Base-by-base conservation (phyloP, 108 stramenopile genomes). In the Skeletonema tropicum region DNA sequence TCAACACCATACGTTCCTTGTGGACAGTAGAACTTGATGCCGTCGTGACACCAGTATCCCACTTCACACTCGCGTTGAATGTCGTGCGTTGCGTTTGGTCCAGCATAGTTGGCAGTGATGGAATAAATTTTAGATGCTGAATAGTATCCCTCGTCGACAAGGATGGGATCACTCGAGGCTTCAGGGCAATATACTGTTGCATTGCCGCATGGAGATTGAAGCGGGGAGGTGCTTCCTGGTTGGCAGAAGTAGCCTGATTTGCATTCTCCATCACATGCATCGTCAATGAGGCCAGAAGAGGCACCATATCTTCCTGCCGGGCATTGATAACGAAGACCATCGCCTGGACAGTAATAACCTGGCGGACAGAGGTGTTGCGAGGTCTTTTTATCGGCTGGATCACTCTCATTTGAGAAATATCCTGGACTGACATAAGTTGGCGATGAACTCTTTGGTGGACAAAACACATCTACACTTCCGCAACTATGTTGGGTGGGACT, bases 21-120 rank as follows among this genome's bases (percentile, higher is more conserved):
- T 3, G 80, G 80, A 45, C 80, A 82, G 41, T 62, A 74, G 45
- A 66, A 81, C 62, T 81, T 80, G 13, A 62, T 19, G n/a, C 80
- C 80, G 46, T 60, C 48, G 23, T 69, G 46, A 64, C 80, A 81
- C 33, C 66, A 81, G 42, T 65, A 72, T 10, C 73, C 73, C 26
- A 74, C 45, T 81, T 81, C 80, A 32, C 80, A 81, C 7, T 70
- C 17, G 6, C 64, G 36, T 45, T 68, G 31, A 9, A 80, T 69
- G 19, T 73, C 68, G 3, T 73, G 68, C 5, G 72, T 81, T 61
- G 73, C 69, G 45, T 74, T 74, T 32, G 80, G 80, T 10, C 73
- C 80, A 6, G 73, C 73, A 17, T 62, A 71, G 15, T 71, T 58
- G 25, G 59, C 59, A 60, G 58, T 69, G 14, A 74, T 36, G 36